Evolutionary conservation across 805 yeast genomes (phyloP).

Genomic region (Jamesozyma rosinii): DNA sequence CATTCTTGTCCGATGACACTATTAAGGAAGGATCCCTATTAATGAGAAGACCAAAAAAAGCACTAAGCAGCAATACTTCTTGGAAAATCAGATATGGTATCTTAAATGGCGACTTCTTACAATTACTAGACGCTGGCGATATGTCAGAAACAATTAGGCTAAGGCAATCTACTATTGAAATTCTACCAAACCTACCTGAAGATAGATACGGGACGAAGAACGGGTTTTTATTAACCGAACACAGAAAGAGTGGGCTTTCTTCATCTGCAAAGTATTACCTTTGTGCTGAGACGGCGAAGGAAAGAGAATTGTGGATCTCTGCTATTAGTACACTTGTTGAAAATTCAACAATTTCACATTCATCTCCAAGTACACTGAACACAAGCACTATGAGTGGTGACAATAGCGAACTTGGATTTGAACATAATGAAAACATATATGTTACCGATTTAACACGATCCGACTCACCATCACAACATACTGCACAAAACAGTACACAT

Average conservation of each 20-base stretch:
- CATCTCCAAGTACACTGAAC: constrained; percentile 4
- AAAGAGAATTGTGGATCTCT: constrained; percentile 66
- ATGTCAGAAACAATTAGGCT: constrained; percentile 37
- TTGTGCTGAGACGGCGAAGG: constrained; percentile 72
- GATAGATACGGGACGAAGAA: constrained; percentile 31
- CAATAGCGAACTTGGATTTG: background rate
- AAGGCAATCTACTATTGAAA: constrained; percentile 32
- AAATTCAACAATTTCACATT: constrained; percentile 4
- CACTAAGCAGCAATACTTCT: constrained; percentile 43
- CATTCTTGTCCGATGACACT: constrained; percentile 42
- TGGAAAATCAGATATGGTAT: constrained; percentile 70
- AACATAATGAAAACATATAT: constrained; percentile 12
- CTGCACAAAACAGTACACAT: background rate
- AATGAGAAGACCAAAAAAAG: constrained; percentile 44
- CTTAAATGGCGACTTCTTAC: constrained; percentile 49
- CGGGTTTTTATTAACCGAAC: constrained; percentile 33
- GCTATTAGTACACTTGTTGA: constrained; percentile 32
- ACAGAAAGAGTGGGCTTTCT: constrained; percentile 33
- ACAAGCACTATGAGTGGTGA: constrained; percentile 3
- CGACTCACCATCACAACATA: background rate
- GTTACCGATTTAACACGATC: constrained; percentile 13
- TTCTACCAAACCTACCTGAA: constrained; percentile 31
- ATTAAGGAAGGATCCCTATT: constrained; percentile 56
- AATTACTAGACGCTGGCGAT: constrained; percentile 48
- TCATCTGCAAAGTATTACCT: constrained; percentile 47